Percentiles rank a stretch among this genome's conserved stretches.
phyloP scores from a whole-genome alignment of 208 protist species.

The Herpetomonas muscarum region DNA sequence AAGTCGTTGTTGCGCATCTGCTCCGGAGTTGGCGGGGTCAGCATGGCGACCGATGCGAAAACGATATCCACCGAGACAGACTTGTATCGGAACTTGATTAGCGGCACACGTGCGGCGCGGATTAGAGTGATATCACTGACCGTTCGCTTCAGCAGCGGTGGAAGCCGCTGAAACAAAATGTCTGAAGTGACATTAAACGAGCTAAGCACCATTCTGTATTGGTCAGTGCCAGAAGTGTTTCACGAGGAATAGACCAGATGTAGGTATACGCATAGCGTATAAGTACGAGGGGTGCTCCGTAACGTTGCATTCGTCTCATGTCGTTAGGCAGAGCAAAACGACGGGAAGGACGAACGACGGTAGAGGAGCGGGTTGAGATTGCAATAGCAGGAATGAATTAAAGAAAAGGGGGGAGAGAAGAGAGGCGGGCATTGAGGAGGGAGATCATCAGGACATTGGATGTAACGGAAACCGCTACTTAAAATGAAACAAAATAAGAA shows the following conservation, averaged over 20 bases:
- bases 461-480: not conserved
- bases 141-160: conserved; percentile 20
- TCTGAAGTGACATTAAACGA: conserved; percentile 35
- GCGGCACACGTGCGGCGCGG: conserved; percentile 61
- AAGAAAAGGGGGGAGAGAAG: not conserved
- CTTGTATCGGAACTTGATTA: conserved; percentile 70
- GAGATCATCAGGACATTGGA: not conserved
- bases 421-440: not conserved
- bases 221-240: not conserved
- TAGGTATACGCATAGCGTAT: too few species aligned
- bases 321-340: not conserved
- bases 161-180: conserved; percentile 57
- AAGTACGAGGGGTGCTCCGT: too few species aligned
- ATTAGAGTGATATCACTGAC: conserved; percentile 52
- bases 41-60: conserved; percentile 49
- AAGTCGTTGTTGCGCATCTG: conserved; percentile 57
- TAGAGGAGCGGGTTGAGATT: not conserved
- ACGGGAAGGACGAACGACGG: not conserved
- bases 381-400: not conserved
- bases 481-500: conserved; percentile 10
- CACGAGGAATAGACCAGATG: not conserved
- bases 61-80: conserved; percentile 74
- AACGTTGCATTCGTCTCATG: too few species aligned
- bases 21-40: conserved; percentile 42
- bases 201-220: conserved; percentile 51